Conservation (phyloP, 2,329 filamentous ascomycete genomes). For the Sporothrix brasiliensis region DNA sequence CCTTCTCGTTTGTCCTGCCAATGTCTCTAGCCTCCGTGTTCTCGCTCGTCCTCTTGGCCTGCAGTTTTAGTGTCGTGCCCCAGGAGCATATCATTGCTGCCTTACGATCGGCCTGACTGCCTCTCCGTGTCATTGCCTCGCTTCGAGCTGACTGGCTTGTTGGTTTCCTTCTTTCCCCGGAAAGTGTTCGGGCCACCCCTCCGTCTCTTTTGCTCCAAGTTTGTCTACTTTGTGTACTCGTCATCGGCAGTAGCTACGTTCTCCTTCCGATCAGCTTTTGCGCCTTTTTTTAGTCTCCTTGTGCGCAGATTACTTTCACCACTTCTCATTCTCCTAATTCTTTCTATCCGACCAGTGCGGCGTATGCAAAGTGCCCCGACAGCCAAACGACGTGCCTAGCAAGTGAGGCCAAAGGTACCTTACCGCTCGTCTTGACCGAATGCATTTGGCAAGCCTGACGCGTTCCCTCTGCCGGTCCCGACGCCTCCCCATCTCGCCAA, state of each 20-base stretch:
- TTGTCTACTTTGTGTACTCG: neutral
- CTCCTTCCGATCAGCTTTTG: neutral
- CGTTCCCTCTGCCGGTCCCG: neutral
- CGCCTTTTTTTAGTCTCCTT: neutral
- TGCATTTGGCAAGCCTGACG: neutral
- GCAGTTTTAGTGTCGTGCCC: slow-evolving; percentile 7
- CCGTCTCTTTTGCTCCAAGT: neutral
- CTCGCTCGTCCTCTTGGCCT: slow-evolving; percentile 18
- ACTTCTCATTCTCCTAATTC: neutral
- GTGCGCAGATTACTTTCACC: neutral
- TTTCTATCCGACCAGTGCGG: neutral
- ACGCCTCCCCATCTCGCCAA: slow-evolving; percentile 4
- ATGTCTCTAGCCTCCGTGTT: slow-evolving; percentile 1
- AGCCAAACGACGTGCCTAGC: neutral
- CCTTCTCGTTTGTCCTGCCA: neutral
- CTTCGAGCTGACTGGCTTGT: neutral
- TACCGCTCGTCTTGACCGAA: slow-evolving; percentile 19
- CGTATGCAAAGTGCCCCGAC: neutral
- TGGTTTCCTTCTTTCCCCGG: slow-evolving; percentile 8
- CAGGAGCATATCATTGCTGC: slow-evolving; percentile 24
- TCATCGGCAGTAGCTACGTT: slow-evolving; percentile 8
- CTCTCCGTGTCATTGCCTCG: neutral
- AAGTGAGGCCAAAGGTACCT: neutral
- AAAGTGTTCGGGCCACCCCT: neutral
- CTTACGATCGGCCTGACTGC: slow-evolving; percentile 13